Conservation (phyloP, 352 stramenopile species). For the Phytopythium vexans region DNA sequence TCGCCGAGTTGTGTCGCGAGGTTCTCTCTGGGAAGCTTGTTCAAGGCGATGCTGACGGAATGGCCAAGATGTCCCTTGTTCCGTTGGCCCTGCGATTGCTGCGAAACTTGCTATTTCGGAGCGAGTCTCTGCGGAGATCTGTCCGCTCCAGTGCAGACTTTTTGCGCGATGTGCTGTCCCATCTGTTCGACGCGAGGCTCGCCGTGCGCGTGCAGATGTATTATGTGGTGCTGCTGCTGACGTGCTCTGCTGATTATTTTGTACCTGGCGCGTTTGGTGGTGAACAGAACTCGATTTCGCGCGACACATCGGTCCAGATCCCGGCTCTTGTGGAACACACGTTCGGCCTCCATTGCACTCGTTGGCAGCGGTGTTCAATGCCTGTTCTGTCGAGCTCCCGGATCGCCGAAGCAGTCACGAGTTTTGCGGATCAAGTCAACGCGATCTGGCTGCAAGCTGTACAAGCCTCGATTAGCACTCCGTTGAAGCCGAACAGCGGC, state of each 20-base stretch:
- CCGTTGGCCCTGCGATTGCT: constrained; percentile 24
- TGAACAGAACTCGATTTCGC: not conserved
- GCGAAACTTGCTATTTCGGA: constrained; percentile 41
- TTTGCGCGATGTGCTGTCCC: constrained; percentile 22
- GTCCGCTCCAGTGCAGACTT: constrained; percentile 22
- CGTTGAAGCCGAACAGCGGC: too few relatives aligned
- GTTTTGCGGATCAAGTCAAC: too few relatives aligned
- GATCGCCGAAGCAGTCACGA: too few relatives aligned
- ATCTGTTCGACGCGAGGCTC: constrained; percentile 36
- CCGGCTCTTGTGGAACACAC: constrained; percentile 7
- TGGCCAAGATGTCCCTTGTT: too few relatives aligned
- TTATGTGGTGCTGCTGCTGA: constrained; percentile 56
- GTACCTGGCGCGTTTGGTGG: too few relatives aligned
- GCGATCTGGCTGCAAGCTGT: constrained; percentile 1
- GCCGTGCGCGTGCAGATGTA: constrained; percentile 54
- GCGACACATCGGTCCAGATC: not conserved
- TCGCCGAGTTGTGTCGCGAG: constrained; percentile 10
- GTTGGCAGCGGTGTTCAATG: constrained; percentile 34
- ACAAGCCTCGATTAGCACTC: too few relatives aligned
- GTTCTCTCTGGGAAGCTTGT: constrained; percentile 10
- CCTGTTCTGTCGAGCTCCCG: too few relatives aligned
- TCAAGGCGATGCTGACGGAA: too few relatives aligned
- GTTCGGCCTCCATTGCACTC: constrained; percentile 37
- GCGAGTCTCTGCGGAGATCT: constrained; percentile 20
- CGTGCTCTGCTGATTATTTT: constrained; percentile 49